Evolutionary conservation across 2,329 filamentous ascomycete species (phyloP).

Genomic region (Arthrobotrys megalospora): DNA sequence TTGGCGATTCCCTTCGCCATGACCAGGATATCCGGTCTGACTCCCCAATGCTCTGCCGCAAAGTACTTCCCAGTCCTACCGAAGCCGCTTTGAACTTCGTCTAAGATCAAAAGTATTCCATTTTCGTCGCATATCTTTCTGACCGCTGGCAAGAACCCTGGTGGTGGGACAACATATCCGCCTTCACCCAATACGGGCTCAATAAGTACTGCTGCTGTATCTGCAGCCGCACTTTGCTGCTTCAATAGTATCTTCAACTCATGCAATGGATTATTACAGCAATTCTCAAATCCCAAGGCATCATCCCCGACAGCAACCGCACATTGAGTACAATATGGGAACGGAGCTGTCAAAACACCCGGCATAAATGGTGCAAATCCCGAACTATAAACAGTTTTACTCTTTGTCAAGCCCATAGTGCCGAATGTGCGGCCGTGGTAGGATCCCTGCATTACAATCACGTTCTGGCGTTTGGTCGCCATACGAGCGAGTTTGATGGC

Average conservation of each 20-base stretch:
- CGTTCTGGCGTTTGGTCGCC: conserved; percentile 67
- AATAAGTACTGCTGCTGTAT: conserved; percentile 67
- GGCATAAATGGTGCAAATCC: conserved; percentile 67
- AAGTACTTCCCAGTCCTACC: conserved; percentile 69
- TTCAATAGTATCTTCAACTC: conserved; percentile 67
- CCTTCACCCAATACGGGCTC: conserved; percentile 67
- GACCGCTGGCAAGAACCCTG: conserved; percentile 66
- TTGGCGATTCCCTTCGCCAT: conserved; percentile 66
- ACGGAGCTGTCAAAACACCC: conserved; percentile 67
- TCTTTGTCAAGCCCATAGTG: conserved; percentile 65
- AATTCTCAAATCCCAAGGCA: conserved; percentile 66
- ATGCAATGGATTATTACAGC: conserved; percentile 67
- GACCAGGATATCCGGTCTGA: conserved; percentile 69
- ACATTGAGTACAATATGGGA: conserved; percentile 68
- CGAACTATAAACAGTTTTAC: conserved; percentile 67
- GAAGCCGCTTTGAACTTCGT: conserved; percentile 69
- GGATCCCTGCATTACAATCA: conserved; percentile 67
- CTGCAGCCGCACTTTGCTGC: conserved; percentile 66
- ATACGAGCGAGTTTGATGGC: conserved; percentile 67
- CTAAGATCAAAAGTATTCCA: conserved; percentile 68
- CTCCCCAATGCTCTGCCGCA: conserved; percentile 68
- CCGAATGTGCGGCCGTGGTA: conserved; percentile 67
- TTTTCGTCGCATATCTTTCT: conserved; percentile 69
- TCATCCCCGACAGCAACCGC: conserved; percentile 65
- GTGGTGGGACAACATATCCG: conserved; percentile 66